phyloP scores from a whole-genome alignment of 1,139 yeast genomes.

The Hanseniaspora sp. region DNA sequence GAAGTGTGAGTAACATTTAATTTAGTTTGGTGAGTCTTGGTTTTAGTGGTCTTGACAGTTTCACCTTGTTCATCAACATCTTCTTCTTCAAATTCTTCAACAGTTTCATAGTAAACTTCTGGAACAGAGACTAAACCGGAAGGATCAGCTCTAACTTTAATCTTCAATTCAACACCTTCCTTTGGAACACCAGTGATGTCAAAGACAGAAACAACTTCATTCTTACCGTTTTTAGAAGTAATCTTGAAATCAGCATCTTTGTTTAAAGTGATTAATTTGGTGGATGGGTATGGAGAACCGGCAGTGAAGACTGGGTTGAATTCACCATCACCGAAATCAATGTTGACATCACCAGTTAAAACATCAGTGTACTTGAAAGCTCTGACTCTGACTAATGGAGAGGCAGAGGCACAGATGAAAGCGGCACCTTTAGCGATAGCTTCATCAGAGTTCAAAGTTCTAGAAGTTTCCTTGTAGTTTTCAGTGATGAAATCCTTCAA shows the following conservation, averaged over 20 bases:
- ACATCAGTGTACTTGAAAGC: slow-evolving; percentile 96
- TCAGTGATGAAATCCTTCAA: slow-evolving; percentile 71
- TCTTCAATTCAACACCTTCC: slow-evolving; percentile 68
- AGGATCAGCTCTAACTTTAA: slow-evolving; percentile 94
- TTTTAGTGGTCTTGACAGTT: slow-evolving; percentile 53
- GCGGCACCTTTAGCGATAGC: slow-evolving; percentile 99
- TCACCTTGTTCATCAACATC: slow-evolving; percentile 50
- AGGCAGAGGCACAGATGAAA: slow-evolving; percentile 96
- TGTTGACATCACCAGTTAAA: slow-evolving; percentile 79
- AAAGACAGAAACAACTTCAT: slow-evolving; percentile 71
- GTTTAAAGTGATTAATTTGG: slow-evolving; percentile 88
- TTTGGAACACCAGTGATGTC: slow-evolving; percentile 65
- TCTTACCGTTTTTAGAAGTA: slow-evolving; percentile 68
- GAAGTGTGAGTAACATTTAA: slow-evolving; percentile 51
- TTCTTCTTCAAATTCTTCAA: slow-evolving; percentile 83
- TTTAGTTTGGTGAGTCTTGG: slow-evolving; percentile 85
- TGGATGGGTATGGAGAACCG: slow-evolving; percentile 86
- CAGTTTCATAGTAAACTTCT: slow-evolving; percentile 66
- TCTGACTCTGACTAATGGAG: slow-evolving; percentile 96
- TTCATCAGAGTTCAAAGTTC: slow-evolving; percentile 97
- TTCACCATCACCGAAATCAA: slow-evolving; percentile 85
- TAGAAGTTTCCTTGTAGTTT: slow-evolving; percentile 75
- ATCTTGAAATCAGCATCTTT: slow-evolving; percentile 82
- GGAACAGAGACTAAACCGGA: slow-evolving; percentile 91
- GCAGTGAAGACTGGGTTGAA: slow-evolving; percentile 96